Evolutionary conservation across 129 eudicot genomes (phyloP), one percentile per base, ranked within the genome.

Genomic region (Escallonia rubra): DNA sequence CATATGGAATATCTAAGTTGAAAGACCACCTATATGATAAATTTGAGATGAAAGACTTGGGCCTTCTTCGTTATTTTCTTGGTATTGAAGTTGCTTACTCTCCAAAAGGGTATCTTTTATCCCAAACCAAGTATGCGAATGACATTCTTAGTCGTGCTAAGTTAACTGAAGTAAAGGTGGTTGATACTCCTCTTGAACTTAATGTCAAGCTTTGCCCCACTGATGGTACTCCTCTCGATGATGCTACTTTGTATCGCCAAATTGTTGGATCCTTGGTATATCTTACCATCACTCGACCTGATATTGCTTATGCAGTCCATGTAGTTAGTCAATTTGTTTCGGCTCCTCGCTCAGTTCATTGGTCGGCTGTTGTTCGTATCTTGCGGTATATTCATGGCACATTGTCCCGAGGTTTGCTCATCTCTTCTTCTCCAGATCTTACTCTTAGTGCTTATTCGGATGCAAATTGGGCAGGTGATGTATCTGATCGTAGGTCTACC

Each of bases 31-130:
- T 52, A 3, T n/a, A 7, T 7, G 4, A n/a, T 7, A n/a, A 52
- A 52, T 52, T 52, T 52, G 57, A 52, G n/a, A 52, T 52, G 57
- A 52, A 52, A 11, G 57, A 52, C 57, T 52, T 52, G n/a, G n/a
- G n/a, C 9, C 13, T 4, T 52, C 57, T 52, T 52, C n/a, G 57
- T 3, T 52, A 52, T 11, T 52, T 52, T 11, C 57, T 52, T 11
- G 11, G 57, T 7, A 52, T 52, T 7, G 57, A 52, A n/a, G 57
- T 52, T 7, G n/a, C 11, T 52, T 52, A 4, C n/a, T 52, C 57
- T 52, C 11, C 3, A 7, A 11, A 52, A n/a, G 57, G 57, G 11
- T 52, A 52, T 23, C 34, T 23, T 23, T 23, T 11, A n/a, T 52
- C 57, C 0, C 0, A 52, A 52, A 7, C n/a, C 11, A 52, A 52